These are phyloP conservation scores for Datisca glomerata DNA, from an alignment of 306 rosid species.

Conservation along the genomic window DNA sequence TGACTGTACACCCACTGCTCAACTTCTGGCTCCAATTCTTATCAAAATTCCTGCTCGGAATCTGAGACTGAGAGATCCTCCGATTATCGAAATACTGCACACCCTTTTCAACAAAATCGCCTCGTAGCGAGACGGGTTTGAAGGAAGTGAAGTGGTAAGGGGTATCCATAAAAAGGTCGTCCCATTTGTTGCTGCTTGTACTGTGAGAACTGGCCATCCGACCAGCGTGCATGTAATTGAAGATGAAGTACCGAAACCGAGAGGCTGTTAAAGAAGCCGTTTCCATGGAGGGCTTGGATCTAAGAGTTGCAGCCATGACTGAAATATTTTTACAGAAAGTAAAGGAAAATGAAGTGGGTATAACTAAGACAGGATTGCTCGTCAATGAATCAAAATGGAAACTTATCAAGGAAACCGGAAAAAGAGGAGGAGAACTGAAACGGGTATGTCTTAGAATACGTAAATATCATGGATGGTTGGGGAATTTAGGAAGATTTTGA, in stretches of 20 bases:
- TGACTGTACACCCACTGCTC: conserved; percentile 11
- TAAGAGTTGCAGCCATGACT: conserved; percentile 54
- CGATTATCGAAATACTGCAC: conserved; percentile 11
- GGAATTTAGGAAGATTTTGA: background rate
- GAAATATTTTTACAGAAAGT: conserved; percentile 1
- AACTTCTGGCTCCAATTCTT: conserved; percentile 19
- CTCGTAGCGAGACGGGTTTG: conserved; percentile 59
- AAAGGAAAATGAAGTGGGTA: background rate
- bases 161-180: conserved; percentile 30
- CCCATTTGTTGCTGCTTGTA: conserved; percentile 25
- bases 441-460: no score
- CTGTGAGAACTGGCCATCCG: conserved; percentile 29
- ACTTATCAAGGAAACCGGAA: background rate
- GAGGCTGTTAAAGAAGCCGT: conserved; percentile 35
- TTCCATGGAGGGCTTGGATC: conserved; percentile 54
- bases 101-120: conserved; percentile 31
- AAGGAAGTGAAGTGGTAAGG: conserved; percentile 60
- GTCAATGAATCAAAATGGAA: background rate
- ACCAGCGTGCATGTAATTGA: conserved; percentile 34
- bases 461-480: background rate
- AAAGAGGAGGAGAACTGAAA: background rate
- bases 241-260: conserved; percentile 44
- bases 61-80: conserved; percentile 5
- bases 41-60: background rate
- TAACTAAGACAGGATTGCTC: background rate